These are phyloP conservation scores for Neonectria faginata DNA, from an alignment of 2,329 filamentous ascomycete genomes.

Conservation along the genomic window DNA sequence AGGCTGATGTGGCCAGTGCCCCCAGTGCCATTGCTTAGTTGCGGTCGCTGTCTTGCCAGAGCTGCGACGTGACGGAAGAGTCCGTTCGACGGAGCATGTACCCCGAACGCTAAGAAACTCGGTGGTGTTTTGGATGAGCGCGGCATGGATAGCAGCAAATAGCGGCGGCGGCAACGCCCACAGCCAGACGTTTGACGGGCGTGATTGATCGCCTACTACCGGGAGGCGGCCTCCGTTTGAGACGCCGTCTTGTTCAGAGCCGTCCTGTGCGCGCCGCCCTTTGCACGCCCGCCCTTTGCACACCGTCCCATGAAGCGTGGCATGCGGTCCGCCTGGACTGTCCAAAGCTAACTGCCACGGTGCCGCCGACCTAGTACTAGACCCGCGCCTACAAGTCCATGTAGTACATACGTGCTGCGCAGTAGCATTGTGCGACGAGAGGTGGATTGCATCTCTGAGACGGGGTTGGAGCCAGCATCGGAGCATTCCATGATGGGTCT, in stretches of 20 bases:
- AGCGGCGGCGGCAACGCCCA: constrained; percentile 9
- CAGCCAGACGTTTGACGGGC: constrained; percentile 2
- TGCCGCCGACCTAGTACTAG: background rate
- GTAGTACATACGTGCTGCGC: background rate
- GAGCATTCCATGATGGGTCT: background rate
- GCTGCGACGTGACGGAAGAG: background rate
- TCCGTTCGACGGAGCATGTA: background rate
- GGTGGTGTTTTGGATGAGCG: background rate
- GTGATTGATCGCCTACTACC: background rate
- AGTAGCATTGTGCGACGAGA: background rate
- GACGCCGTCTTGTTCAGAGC: background rate
- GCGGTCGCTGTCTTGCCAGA: background rate
- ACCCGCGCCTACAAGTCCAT: background rate
- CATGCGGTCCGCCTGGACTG: background rate
- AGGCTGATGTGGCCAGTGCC: background rate
- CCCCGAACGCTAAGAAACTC: constrained; percentile 5
- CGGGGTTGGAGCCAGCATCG: background rate
- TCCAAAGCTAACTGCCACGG: constrained; percentile 10
- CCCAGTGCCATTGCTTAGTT: background rate
- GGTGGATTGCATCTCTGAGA: background rate
- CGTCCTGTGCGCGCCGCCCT: background rate
- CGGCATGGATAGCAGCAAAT: constrained; percentile 5
- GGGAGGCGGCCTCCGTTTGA: background rate
- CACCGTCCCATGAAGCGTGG: constrained; percentile 6
- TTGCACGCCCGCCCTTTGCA: background rate